Conservation (phyloP, 2,329 filamentous ascomycete genomes). For the Fonsecaea pedrosoi region DNA sequence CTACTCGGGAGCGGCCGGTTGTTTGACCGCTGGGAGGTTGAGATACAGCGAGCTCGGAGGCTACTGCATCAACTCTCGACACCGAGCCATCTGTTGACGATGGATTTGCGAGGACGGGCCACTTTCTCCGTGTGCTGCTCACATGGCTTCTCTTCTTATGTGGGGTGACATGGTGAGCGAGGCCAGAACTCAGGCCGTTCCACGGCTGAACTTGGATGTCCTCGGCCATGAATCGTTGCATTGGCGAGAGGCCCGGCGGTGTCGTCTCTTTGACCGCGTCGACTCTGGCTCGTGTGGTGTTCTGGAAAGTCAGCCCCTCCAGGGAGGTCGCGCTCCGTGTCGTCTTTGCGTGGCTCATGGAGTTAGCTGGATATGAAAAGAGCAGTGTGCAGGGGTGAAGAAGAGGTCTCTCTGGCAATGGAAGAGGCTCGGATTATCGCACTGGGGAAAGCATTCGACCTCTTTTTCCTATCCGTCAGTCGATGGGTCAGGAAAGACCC, state of each 20-base stretch:
- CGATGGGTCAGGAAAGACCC: neutral
- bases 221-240: constrained; percentile 9
- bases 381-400: neutral
- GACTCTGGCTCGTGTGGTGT: neutral
- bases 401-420: neutral
- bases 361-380: neutral
- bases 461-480: neutral
- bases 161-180: neutral
- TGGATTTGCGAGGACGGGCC: neutral
- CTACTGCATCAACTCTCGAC: neutral
- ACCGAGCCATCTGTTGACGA: neutral
- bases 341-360: neutral
- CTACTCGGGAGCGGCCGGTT: neutral
- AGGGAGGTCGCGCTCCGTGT: neutral
- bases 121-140: neutral
- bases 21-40: neutral
- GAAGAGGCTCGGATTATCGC: neutral
- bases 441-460: neutral
- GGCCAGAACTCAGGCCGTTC: neutral
- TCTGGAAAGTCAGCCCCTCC: neutral
- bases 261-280: neutral
- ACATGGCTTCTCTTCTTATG: neutral
- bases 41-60: neutral
- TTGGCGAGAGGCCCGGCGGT: neutral
- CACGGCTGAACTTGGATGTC: neutral